Conservation (phyloP, 2,329 filamentous ascomycete species). For the Trichothecium roseum region DNA sequence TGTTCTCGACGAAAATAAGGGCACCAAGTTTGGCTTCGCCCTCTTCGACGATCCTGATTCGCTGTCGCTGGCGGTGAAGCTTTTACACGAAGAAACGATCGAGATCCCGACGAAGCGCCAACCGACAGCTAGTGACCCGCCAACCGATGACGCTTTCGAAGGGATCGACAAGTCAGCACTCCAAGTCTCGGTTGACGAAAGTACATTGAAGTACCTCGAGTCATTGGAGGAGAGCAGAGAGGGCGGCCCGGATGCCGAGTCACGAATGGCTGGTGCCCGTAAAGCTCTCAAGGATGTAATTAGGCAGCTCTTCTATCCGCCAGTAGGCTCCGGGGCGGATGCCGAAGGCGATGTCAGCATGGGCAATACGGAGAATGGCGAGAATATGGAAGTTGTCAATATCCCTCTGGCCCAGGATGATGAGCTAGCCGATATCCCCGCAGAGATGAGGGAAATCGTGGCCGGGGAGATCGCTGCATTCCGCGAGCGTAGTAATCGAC, state of each 20-base stretch:
- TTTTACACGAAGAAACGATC: slow-evolving; percentile 72
- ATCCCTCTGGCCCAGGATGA: slow-evolving; percentile 84
- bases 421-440: slow-evolving; percentile 87
- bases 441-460: slow-evolving; percentile 92
- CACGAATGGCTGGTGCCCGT: slow-evolving; percentile 60
- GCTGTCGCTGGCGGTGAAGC: slow-evolving; percentile 72
- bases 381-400: slow-evolving; percentile 74
- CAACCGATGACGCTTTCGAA: slow-evolving; percentile 34
- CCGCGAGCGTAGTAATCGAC: slow-evolving; percentile 77
- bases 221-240: slow-evolving; percentile 60
- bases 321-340: slow-evolving; percentile 36
- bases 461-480: slow-evolving; percentile 91
- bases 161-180: slow-evolving; percentile 60
- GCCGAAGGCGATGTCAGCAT: slow-evolving; percentile 59
- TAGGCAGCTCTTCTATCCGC: slow-evolving; percentile 61
- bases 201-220: slow-evolving; percentile 75
- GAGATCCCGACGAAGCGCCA: slow-evolving; percentile 76
- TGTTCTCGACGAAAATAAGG: slow-evolving; percentile 57
- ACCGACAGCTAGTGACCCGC: slow-evolving; percentile 31
- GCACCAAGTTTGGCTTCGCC: slow-evolving; percentile 85
- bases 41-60: slow-evolving; percentile 90
- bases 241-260: slow-evolving; percentile 53
- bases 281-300: slow-evolving; percentile 58
- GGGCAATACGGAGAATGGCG: slow-evolving; percentile 52
- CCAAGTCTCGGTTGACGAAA: slow-evolving; percentile 69